These are phyloP conservation scores for Dendrocalamus sinicus DNA, from an alignment of 176 grass and related monocot genomes.

Conservation along the genomic window DNA sequence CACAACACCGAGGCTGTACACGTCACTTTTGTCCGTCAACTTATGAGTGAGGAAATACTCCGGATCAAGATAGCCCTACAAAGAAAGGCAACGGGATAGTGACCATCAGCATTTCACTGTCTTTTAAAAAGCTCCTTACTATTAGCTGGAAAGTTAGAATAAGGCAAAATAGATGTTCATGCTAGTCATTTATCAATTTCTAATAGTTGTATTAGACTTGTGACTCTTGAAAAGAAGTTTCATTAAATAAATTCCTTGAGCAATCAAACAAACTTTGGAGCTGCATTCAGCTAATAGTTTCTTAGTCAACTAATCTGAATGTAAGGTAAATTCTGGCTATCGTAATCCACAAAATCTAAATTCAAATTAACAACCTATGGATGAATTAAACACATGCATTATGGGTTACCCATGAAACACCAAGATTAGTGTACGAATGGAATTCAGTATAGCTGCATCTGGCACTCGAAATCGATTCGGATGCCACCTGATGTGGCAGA, in stretches of 20 bases:
- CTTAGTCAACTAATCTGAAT: neutral
- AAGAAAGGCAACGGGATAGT: neutral
- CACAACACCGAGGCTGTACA: conserved; percentile 80
- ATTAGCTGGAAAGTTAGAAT: neutral
- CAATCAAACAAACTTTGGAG: neutral
- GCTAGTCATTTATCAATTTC: neutral
- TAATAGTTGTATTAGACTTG: neutral
- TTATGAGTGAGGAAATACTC: conserved; percentile 87
- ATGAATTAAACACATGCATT: neutral
- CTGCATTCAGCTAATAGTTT: neutral
- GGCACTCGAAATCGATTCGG: neutral
- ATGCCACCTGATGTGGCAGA: no score
- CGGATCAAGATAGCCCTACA: conserved; percentile 84
- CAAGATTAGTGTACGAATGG: neutral
- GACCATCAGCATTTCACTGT: neutral
- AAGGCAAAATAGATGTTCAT: neutral
- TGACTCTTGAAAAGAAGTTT: neutral
- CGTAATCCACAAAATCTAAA: neutral
- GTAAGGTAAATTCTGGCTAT: neutral
- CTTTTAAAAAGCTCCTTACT: conserved; percentile 1
- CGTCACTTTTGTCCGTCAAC: conserved; percentile 76
- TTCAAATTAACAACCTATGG: neutral
- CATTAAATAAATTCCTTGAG: neutral
- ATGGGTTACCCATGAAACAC: neutral
- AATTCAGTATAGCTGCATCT: neutral